Conservation (phyloP, 768 basidiomycete genomes). For the Zangia roseola region DNA sequence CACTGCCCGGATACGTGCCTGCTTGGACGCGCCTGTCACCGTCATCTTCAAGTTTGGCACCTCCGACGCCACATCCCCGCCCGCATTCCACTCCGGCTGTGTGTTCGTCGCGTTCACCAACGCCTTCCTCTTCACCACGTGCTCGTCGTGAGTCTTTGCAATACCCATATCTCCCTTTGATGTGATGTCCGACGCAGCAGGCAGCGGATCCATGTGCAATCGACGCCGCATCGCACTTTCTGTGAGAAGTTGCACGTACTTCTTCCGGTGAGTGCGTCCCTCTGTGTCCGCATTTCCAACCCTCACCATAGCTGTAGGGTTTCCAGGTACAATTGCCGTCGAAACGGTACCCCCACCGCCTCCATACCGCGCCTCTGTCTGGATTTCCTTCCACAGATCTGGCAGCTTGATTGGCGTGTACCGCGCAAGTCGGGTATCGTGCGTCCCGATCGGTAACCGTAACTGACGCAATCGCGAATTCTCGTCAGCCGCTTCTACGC, state of each 20-base stretch:
- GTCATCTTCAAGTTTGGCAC: neutral
- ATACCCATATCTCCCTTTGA: neutral
- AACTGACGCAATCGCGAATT: conserved; percentile 5
- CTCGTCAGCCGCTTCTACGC: conserved; percentile 1
- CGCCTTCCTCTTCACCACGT: conserved; percentile 9
- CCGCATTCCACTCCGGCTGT: neutral
- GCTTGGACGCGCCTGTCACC: conserved; percentile 9
- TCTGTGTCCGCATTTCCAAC: neutral
- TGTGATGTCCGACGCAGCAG: neutral
- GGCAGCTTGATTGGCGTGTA: conserved; percentile 16
- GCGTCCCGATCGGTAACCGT: conserved; percentile 7
- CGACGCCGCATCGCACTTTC: conserved; percentile 22
- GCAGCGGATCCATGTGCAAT: conserved; percentile 9
- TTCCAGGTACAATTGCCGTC: neutral
- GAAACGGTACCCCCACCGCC: neutral
- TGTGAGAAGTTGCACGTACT: conserved; percentile 20
- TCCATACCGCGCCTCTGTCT: neutral
- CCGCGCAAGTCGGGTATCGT: conserved; percentile 16
- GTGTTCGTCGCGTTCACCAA: conserved; percentile 17
- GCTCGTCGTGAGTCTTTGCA: neutral
- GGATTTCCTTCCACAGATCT: conserved; percentile 16
- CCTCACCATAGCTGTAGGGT: too few relatives aligned
- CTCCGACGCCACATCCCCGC: neutral
- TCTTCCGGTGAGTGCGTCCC: conserved; percentile 8
- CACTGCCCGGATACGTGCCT: conserved; percentile 6